Percentiles rank a stretch among this genome's conserved stretches.
phyloP scores from a whole-genome alignment of 371 early-diverging fungal species.

The Smittium culicis region DNA sequence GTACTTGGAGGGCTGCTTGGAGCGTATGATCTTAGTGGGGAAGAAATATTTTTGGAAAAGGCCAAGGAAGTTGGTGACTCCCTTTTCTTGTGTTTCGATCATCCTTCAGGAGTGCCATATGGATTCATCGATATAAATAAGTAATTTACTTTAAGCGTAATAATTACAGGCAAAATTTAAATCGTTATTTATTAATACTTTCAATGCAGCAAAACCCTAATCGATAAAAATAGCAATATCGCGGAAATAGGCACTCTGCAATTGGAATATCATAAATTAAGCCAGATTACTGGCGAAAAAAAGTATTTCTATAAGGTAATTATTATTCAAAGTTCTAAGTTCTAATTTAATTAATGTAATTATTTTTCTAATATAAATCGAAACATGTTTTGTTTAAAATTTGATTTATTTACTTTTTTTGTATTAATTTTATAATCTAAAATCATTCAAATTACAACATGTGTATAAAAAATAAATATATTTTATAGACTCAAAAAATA shows the following conservation, averaged over 20 bases:
- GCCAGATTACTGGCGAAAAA: conserved; percentile 51
- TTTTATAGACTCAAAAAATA: not conserved
- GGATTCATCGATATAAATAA: conserved; percentile 19
- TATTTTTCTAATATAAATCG: too few species aligned
- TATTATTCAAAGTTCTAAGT: too few species aligned
- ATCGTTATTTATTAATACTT: not conserved
- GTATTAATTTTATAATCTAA: not conserved
- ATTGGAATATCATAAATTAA: conserved; percentile 76
- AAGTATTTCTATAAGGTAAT: conserved; percentile 13
- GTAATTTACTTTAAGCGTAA: not conserved
- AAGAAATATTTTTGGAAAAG: conserved; percentile 45
- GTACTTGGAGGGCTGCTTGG: conserved; percentile 77
- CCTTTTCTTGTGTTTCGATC: conserved; percentile 60
- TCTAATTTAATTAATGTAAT: too few species aligned
- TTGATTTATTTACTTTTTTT: not conserved
- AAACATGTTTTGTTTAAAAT: too few species aligned
- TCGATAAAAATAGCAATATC: conserved; percentile 21
- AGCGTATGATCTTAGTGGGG: conserved; percentile 56
- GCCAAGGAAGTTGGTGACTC: conserved; percentile 66
- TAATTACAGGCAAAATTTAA: conserved; percentile 1
- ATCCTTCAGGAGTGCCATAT: conserved; percentile 55
- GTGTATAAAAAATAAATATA: not conserved
- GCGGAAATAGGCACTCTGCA: conserved; percentile 81
- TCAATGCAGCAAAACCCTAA: conserved; percentile 10
- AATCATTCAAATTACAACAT: not conserved